phyloP scores from a whole-genome alignment of 257 asterid species.

The Verbena officinalis region DNA sequence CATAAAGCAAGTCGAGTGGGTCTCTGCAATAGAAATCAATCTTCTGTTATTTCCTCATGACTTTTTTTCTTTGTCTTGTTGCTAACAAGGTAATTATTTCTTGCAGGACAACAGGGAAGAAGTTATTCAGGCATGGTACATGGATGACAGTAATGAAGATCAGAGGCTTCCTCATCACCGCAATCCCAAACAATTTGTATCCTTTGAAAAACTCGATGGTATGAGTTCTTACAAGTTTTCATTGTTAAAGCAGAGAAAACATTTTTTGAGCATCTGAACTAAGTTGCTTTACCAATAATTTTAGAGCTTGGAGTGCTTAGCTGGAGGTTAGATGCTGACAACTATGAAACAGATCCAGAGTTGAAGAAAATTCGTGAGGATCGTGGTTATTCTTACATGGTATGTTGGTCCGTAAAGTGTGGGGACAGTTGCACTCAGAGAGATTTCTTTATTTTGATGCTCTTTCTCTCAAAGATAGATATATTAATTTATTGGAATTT shows the following conservation, averaged over 20 bases:
- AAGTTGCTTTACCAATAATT: slow-evolving; percentile 25
- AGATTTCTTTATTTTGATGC: slow-evolving; percentile 3
- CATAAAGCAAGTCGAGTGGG: not conserved
- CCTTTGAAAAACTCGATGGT: slow-evolving; percentile 91
- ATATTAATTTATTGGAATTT: slow-evolving; percentile 1
- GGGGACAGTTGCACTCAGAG: not conserved
- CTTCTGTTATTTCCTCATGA: not conserved
- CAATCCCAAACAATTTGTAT: slow-evolving; percentile 74
- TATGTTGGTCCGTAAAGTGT: slow-evolving; percentile 32
- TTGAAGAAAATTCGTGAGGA: slow-evolving; percentile 83
- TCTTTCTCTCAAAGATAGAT: not conserved
- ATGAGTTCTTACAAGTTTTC: slow-evolving; percentile 14
- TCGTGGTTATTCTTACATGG: slow-evolving; percentile 86
- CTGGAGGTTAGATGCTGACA: slow-evolving; percentile 94
- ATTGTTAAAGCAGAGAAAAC: not conserved
- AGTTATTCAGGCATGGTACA: slow-evolving; percentile 94
- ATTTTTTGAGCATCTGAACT: slow-evolving; percentile 17
- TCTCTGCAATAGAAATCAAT: not conserved
- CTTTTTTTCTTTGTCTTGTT: not conserved
- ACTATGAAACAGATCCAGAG: slow-evolving; percentile 86
- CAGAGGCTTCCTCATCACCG: slow-evolving; percentile 96
- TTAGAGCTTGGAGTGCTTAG: slow-evolving; percentile 91
- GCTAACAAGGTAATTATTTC: slow-evolving; percentile 16
- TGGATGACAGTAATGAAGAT: slow-evolving; percentile 88
- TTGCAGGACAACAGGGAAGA: slow-evolving; percentile 72